Evolutionary conservation across 108 stramenopile species (phyloP).

Genomic region (Cafeteria roenbergensis): DNA sequence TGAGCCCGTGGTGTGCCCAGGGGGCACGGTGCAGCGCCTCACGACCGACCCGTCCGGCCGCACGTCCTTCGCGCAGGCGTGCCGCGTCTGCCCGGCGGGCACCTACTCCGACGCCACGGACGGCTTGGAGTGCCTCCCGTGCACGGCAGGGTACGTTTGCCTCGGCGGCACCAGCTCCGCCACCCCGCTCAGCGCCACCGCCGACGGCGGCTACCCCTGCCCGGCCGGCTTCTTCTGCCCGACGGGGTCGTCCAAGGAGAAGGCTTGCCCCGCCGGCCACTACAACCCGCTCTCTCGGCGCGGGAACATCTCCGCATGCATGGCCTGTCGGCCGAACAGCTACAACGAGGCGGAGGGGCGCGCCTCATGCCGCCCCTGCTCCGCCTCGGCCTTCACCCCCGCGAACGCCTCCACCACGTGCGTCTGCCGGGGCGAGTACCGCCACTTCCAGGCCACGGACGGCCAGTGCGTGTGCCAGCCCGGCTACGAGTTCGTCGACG

Average conservation of each 20-base stretch:
- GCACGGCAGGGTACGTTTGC: conserved; percentile 40
- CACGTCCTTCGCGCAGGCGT: neutral
- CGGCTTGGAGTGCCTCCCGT: conserved; percentile 26
- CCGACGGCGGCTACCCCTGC: conserved; percentile 24
- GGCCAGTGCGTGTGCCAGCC: conserved; percentile 41
- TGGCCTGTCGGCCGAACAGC: conserved; percentile 18
- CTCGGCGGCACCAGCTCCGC: conserved; percentile 16
- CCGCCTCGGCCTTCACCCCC: neutral
- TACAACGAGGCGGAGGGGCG: conserved; percentile 13
- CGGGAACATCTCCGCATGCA: conserved; percentile 19
- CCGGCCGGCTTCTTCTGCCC: conserved; percentile 35
- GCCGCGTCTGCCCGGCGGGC: conserved; percentile 25
- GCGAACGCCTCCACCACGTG: conserved; percentile 12
- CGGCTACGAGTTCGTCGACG: conserved; percentile 43
- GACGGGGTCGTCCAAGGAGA: conserved; percentile 11
- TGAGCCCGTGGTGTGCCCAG: neutral
- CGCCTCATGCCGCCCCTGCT: conserved; percentile 4
- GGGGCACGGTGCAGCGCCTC: neutral
- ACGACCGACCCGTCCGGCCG: neutral
- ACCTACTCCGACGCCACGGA: conserved; percentile 32
- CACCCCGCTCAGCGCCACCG: conserved; percentile 6
- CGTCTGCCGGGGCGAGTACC: conserved; percentile 32
- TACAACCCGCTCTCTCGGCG: conserved; percentile 24
- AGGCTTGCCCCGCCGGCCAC: conserved; percentile 26
- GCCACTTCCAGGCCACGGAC: conserved; percentile 38